phyloP scores from a whole-genome alignment of 1,284 basidiomycete species.

The Puccinia hordei region DNA sequence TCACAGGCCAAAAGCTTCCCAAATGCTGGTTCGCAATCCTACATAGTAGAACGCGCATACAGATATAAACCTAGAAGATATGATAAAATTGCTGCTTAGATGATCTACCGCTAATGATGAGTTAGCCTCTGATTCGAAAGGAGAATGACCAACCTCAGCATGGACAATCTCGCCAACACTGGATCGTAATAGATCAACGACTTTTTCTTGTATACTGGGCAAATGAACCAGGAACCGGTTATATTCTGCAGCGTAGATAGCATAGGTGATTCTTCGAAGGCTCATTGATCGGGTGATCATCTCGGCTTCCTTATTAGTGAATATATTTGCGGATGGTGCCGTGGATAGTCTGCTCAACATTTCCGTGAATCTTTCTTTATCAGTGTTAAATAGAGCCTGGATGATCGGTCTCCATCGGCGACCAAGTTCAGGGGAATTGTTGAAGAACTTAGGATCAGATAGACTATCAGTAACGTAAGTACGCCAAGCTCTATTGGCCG shows the following conservation, averaged over 20 bases:
- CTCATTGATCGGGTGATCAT: constrained; percentile 84
- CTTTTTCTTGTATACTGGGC: constrained; percentile 90
- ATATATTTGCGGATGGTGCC: constrained; percentile 89
- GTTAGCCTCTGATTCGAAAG: constrained; percentile 11
- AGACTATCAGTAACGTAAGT: constrained; percentile 76
- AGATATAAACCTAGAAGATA: constrained; percentile 70
- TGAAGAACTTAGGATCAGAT: constrained; percentile 84
- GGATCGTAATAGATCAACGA: constrained; percentile 83
- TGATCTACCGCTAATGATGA: constrained; percentile 5
- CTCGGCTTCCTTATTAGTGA: constrained; percentile 92
- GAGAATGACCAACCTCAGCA: constrained; percentile 69
- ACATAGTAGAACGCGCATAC: constrained; percentile 85
- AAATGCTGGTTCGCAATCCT: constrained; percentile 89
- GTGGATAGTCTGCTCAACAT: constrained; percentile 77
- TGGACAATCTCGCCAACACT: constrained; percentile 82
- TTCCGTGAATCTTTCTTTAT: constrained; percentile 83
- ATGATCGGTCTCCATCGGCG: constrained; percentile 76
- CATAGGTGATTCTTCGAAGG: constrained; percentile 81
- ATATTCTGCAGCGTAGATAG: constrained; percentile 79
- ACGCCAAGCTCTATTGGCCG: constrained; percentile 82
- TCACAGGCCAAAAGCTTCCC: constrained; percentile 93
- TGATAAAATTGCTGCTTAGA: neutral
- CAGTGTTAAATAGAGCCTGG: constrained; percentile 76
- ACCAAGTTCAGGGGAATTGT: constrained; percentile 66
- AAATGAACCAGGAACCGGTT: constrained; percentile 87